Conservation (phyloP, 139 green algal species). For the Closterium sp. region DNA sequence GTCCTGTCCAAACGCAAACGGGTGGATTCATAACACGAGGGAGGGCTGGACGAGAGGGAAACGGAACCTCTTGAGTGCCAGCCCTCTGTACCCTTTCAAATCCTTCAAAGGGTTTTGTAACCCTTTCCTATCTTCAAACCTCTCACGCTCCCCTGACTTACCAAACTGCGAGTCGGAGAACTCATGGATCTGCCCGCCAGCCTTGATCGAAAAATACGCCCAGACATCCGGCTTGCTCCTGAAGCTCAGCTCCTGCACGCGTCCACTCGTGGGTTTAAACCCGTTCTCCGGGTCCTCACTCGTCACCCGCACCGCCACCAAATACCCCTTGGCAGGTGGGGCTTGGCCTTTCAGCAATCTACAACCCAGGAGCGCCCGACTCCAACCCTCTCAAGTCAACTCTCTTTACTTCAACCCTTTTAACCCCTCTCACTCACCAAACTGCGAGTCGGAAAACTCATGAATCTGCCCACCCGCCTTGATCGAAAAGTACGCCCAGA, state of each 20-base stretch:
- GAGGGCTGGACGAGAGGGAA: background rate
- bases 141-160: slow-evolving; percentile 83
- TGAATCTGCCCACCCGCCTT: slow-evolving; percentile 73
- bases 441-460: slow-evolving; percentile 95
- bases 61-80: slow-evolving; percentile 76
- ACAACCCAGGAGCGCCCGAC: background rate
- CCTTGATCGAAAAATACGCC: slow-evolving; percentile 92
- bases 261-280: slow-evolving; percentile 95
- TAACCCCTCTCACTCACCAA: slow-evolving; percentile 62
- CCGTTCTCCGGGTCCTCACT: slow-evolving; percentile 91
- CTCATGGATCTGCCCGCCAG: slow-evolving; percentile 82
- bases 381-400: background rate
- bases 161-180: slow-evolving; percentile 79
- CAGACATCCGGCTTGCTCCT: slow-evolving; percentile 79
- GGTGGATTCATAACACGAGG: slow-evolving; percentile 55
- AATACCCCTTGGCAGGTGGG: too few species aligned
- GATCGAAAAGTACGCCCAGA: slow-evolving; percentile 98
- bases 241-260: slow-evolving; percentile 90
- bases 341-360: background rate
- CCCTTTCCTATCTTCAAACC: too few species aligned
- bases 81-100: slow-evolving; percentile 69
- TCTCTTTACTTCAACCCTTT: background rate
- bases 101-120: background rate
- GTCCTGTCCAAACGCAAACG: slow-evolving; percentile 87
- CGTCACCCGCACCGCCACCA: slow-evolving; percentile 89